These are phyloP conservation scores for Cotoneaster glaucophyllus DNA, from an alignment of 306 rosid genomes.

Conservation along the genomic window DNA sequence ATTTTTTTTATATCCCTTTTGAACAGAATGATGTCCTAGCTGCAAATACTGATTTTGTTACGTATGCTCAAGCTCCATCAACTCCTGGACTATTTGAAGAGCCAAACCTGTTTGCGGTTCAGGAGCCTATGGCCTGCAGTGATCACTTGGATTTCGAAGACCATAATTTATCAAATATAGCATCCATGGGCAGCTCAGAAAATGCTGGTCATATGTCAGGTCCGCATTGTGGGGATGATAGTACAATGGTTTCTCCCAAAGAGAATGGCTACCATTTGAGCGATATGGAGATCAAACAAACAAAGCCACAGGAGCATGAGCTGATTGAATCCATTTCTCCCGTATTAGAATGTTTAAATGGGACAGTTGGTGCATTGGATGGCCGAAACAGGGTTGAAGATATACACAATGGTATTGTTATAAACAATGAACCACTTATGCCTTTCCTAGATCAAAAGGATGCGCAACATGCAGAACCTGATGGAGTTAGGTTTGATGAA, in stretches of 20 bases:
- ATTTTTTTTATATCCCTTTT: constrained; percentile 16
- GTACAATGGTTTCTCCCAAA: constrained; percentile 35
- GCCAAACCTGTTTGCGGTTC: constrained; percentile 42
- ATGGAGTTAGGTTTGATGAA: constrained; percentile 32
- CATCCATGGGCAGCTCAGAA: constrained; percentile 21
- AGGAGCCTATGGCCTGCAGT: constrained; percentile 48
- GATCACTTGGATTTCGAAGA: constrained; percentile 45
- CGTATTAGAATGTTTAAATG: constrained; percentile 38
- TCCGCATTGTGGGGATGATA: constrained; percentile 24
- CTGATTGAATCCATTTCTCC: constrained; percentile 15
- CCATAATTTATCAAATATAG: constrained; percentile 37
- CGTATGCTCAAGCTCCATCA: constrained; percentile 57
- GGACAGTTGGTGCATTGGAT: constrained; percentile 35
- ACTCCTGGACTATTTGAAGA: constrained; percentile 59
- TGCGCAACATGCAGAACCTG: constrained; percentile 34
- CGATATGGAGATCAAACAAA: constrained; percentile 37
- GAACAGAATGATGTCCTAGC: constrained; percentile 46
- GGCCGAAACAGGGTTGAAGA: constrained; percentile 49
- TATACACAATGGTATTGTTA: constrained; percentile 43
- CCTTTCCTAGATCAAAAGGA: constrained; percentile 34
- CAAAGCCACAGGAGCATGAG: constrained; percentile 28
- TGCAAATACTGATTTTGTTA: constrained; percentile 25
- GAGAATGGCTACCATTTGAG: constrained; percentile 35
- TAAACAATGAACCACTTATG: constrained; percentile 39
- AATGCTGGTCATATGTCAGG: constrained; percentile 21